These are phyloP conservation scores for Butyriboletus appendiculatus DNA, from an alignment of 1,284 basidiomycete species.

Conservation along the genomic window DNA sequence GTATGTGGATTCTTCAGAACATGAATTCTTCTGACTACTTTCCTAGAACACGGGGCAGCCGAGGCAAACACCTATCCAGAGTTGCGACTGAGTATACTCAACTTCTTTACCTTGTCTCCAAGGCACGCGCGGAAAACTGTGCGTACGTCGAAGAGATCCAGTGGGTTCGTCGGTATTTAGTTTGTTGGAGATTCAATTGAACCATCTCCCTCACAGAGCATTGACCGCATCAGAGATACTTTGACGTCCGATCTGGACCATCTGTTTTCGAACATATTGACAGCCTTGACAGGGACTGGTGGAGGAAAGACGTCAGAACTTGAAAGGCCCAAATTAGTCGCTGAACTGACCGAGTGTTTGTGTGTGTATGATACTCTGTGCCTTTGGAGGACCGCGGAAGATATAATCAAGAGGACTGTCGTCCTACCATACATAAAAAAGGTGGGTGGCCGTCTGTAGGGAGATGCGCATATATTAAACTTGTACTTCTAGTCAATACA, in stretches of 20 bases:
- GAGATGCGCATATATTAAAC: background rate
- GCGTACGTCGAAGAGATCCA: slow-evolving; percentile 80
- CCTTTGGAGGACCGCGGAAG: slow-evolving; percentile 85
- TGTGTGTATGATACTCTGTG: slow-evolving; percentile 80
- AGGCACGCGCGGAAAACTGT: slow-evolving; percentile 76
- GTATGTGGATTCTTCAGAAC: slow-evolving; percentile 16
- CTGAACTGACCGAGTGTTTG: slow-evolving; percentile 77
- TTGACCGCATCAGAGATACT: slow-evolving; percentile 78
- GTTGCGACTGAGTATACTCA: slow-evolving; percentile 92
- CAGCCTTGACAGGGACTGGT: slow-evolving; percentile 48
- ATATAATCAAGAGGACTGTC: slow-evolving; percentile 71
- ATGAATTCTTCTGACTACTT: background rate
- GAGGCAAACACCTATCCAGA: slow-evolving; percentile 82
- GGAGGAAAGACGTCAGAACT: slow-evolving; percentile 51
- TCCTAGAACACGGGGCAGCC: slow-evolving; percentile 57
- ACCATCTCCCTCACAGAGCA: slow-evolving; percentile 52
- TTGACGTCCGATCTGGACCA: slow-evolving; percentile 84
- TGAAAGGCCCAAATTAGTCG: slow-evolving; percentile 61
- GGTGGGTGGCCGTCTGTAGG: slow-evolving; percentile 41
- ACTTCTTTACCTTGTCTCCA: slow-evolving; percentile 86
- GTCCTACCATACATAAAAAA: slow-evolving; percentile 77
- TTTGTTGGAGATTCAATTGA: slow-evolving; percentile 9
- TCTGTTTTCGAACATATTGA: slow-evolving; percentile 63
- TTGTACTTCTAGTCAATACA: slow-evolving; percentile 63
- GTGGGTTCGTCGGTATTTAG: slow-evolving; percentile 66